Base-by-base conservation (phyloP, 768 basidiomycete species). In the Ephemerocybe angulata region DNA sequence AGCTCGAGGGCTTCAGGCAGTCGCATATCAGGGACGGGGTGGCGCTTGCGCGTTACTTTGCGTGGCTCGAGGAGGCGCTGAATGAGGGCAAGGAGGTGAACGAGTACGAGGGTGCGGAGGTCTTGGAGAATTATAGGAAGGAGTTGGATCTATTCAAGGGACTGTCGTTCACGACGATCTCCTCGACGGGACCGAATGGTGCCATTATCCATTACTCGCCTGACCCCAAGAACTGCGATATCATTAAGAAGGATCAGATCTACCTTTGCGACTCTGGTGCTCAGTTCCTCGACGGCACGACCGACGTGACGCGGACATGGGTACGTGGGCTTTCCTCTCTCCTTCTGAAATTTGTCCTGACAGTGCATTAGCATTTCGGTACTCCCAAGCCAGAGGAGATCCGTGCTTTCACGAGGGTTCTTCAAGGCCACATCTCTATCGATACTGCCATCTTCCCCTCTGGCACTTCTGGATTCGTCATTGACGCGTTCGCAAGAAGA, bases 151-250 rank as follows among this genome's bases (percentile, higher is more conserved):
- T 85, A 47, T 99, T 92, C 79, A 85, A 81, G 60, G 96, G 96
- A 0, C 72, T 95, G 13, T 95, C 93, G 2, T 99, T 99, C 68
- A 70, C 81, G 0, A 97, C 97, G 0, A 98, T 99, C 52, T 97
- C 94, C 1, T 88, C 91, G 0, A 85, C 90, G 4, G 96, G 96
- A 0, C 85, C 94, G 0, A 98, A 98, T 65, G 93, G 85, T 57
- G 93, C 93, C 22, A 88, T 99, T 65, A 96, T 99, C 43, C 96
- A 98, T 66, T 99, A 99, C 69, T 76, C 78, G 2, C 94, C 96
- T 8, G 84, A 90, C 48, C 82, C 85, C 13, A 71, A 76, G 6
- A 81, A 86, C 58, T 90, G 86, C 61, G 86, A 88, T 0, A 76
- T 83, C 15, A 86, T 99, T 57, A 80, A 80, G 62, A 83, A 84